Evolutionary conservation across 2,329 filamentous ascomycete species (phyloP).

Genomic region (Paracorniculantispora psalliotae): DNA sequence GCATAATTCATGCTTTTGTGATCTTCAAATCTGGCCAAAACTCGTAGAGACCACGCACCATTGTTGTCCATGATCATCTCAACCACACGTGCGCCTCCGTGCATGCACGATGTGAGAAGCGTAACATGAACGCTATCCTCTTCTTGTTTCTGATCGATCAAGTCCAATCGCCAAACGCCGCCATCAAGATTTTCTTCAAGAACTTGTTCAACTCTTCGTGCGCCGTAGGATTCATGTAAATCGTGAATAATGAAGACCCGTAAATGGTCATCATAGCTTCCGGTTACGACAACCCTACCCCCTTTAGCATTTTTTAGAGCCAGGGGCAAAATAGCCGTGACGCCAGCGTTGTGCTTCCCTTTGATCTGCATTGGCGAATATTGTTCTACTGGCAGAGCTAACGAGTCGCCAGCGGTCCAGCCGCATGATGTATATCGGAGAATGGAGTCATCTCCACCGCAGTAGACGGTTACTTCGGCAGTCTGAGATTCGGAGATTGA

Average conservation of each 20-base stretch:
- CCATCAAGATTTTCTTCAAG: conserved; percentile 64
- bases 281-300: conserved; percentile 65
- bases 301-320: conserved; percentile 35
- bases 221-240: conserved; percentile 34
- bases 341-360: conserved; percentile 67
- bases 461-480: conserved; percentile 46
- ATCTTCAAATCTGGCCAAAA: conserved; percentile 71
- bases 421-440: conserved; percentile 43
- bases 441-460: conserved; percentile 72
- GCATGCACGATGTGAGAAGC: conserved; percentile 89
- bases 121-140: conserved; percentile 29
- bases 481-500: conserved; percentile 15
- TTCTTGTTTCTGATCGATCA: conserved; percentile 38
- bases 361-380: conserved; percentile 33
- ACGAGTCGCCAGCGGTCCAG: conserved; percentile 14
- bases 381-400: conserved; percentile 16
- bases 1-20: conserved; percentile 96
- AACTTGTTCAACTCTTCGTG: conserved; percentile 46
- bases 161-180: conserved; percentile 82
- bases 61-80: conserved; percentile 34
- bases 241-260: conserved; percentile 57
- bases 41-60: conserved; percentile 54
- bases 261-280: conserved; percentile 85
- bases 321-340: conserved; percentile 80
- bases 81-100: conserved; percentile 72